Evolutionary conservation across 139 green algal genomes (phyloP).

Genomic region (Asterochloris erici): DNA sequence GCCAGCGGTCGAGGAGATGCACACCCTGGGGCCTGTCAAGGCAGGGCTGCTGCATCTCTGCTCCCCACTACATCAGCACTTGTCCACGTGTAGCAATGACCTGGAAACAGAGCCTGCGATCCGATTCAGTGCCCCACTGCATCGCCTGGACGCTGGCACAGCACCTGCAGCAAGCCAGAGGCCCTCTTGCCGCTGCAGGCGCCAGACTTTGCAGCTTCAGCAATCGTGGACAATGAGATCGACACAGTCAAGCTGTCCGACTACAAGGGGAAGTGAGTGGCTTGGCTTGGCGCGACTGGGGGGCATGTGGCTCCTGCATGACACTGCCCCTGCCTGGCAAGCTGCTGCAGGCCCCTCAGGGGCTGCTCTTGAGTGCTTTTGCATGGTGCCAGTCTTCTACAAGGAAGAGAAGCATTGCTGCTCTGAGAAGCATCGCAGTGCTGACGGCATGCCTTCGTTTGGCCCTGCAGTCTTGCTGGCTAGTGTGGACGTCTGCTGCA

Average conservation of each 20-base stretch:
- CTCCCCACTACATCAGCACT: too few species aligned
- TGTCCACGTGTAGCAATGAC: too few species aligned
- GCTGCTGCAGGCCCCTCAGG: not conserved
- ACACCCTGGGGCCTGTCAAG: too few species aligned
- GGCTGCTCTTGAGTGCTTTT: not conserved
- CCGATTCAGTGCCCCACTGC: too few species aligned
- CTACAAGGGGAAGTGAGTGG: slow-evolving; percentile 72
- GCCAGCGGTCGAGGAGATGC: too few species aligned
- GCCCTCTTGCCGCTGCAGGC: slow-evolving; percentile 9
- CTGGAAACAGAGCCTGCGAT: not conserved
- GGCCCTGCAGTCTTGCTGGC: not conserved
- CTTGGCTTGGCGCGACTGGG: slow-evolving; percentile 66
- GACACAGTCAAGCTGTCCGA: slow-evolving; percentile 48
- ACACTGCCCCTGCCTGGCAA: not conserved
- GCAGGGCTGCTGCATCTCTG: too few species aligned
- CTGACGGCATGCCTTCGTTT: too few species aligned
- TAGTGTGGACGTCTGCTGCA: not conserved
- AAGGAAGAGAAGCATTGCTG: not conserved
- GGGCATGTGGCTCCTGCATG: slow-evolving; percentile 22
- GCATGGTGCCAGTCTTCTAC: not conserved
- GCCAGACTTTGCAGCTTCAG: slow-evolving; percentile 52
- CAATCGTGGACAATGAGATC: slow-evolving; percentile 65
- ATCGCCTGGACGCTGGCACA: too few species aligned
- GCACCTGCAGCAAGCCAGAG: too few species aligned
- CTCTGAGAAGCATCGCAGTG: not conserved